Evolutionary conservation across 352 stramenopile species (phyloP).

Genomic region (Globisporangium echinulatum): DNA sequence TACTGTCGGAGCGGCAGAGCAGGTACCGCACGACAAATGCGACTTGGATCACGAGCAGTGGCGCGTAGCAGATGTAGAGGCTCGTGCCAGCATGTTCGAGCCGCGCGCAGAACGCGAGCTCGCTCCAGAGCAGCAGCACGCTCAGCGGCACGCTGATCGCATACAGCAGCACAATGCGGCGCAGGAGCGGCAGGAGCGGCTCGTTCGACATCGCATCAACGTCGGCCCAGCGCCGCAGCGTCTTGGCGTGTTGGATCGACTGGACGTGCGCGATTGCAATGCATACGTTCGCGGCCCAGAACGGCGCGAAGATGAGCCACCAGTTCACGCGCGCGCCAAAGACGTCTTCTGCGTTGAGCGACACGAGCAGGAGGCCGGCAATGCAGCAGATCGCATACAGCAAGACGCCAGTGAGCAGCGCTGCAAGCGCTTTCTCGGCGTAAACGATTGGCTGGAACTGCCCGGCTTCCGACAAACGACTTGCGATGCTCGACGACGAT

Average conservation of each 20-base stretch:
- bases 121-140: slow-evolving; percentile 70
- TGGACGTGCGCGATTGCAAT: slow-evolving; percentile 55
- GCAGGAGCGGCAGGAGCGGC: slow-evolving; percentile 66
- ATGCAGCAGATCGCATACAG: slow-evolving; percentile 77
- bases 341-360: slow-evolving; percentile 73
- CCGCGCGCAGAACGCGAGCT: slow-evolving; percentile 75
- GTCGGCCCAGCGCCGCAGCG: slow-evolving; percentile 67
- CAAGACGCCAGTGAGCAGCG: slow-evolving; percentile 70
- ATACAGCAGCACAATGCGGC: slow-evolving; percentile 73
- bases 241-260: slow-evolving; percentile 59
- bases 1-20: slow-evolving; percentile 72
- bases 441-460: slow-evolving; percentile 76
- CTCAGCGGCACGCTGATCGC: slow-evolving; percentile 63
- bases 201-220: slow-evolving; percentile 80
- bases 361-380: slow-evolving; percentile 56
- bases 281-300: slow-evolving; percentile 68
- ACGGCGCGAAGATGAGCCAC: slow-evolving; percentile 77
- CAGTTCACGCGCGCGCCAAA: slow-evolving; percentile 60
- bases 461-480: slow-evolving; percentile 20
- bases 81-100: slow-evolving; percentile 52
- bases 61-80: slow-evolving; percentile 75
- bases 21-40: slow-evolving; percentile 77
- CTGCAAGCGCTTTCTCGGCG: slow-evolving; percentile 64
- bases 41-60: slow-evolving; percentile 76
- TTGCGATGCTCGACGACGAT: slow-evolving; percentile 5